These are phyloP conservation scores for Ploettnerulaceae sp. DNA, from an alignment of 2,329 filamentous ascomycete species.

Conservation along the genomic window DNA sequence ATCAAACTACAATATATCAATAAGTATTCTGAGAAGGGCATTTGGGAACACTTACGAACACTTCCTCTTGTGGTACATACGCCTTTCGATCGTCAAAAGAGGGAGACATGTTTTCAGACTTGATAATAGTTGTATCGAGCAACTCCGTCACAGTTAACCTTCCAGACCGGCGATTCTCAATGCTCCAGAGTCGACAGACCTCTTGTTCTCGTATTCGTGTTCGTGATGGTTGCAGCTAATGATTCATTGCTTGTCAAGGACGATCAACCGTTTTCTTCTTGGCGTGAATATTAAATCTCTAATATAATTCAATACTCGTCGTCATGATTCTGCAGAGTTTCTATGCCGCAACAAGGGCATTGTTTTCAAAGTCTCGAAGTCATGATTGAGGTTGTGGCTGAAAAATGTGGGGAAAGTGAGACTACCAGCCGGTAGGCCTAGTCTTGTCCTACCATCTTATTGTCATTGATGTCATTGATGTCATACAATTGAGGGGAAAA, in stretches of 20 bases:
- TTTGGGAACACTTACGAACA: slow-evolving; percentile 19
- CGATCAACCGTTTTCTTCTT: too few relatives aligned
- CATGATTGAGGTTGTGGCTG: too few relatives aligned
- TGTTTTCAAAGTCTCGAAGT: too few relatives aligned
- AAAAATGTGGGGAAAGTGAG: too few relatives aligned
- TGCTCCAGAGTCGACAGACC: neutral
- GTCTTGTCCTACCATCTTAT: too few relatives aligned
- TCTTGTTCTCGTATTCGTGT: slow-evolving; percentile 1
- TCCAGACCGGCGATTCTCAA: neutral
- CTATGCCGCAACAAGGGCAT: too few relatives aligned
- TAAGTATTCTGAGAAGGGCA: neutral
- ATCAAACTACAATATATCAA: slow-evolving; percentile 43
- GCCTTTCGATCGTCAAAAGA: slow-evolving; percentile 23
- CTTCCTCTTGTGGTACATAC: slow-evolving; percentile 26
- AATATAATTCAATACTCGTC: slow-evolving; percentile 2
- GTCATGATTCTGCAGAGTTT: neutral
- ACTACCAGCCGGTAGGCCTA: too few relatives aligned
- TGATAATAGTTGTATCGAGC: too few relatives aligned
- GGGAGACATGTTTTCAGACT: slow-evolving; percentile 1
- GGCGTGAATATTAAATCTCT: neutral
- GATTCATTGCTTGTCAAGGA: too few relatives aligned
- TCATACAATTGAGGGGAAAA: too few relatives aligned
- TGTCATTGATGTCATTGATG: slow-evolving; percentile 2
- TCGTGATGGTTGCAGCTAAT: neutral
- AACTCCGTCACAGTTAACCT: too few relatives aligned